Percentiles rank a stretch among this genome's conserved stretches.
Evolutionary conservation across 164 flowering plant genomes (phyloP).

Genomic region (Vitis riparia): DNA sequence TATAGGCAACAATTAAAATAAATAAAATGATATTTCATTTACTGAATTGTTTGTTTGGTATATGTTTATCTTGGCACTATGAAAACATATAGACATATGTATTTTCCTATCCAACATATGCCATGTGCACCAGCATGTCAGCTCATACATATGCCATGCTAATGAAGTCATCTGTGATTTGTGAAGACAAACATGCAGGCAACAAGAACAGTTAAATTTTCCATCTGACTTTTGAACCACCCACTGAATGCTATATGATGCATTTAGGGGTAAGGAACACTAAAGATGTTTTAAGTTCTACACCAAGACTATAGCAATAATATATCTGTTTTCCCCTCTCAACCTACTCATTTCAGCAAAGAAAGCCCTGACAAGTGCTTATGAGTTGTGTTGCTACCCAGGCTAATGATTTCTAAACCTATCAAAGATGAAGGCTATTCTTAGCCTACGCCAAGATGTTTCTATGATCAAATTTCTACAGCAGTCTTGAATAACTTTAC

Average conservation of each 20-base stretch:
- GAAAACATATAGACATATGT: too few relatives aligned
- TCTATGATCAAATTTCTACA: neutral
- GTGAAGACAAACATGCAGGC: neutral
- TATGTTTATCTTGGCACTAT: too few relatives aligned
- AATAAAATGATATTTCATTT: too few relatives aligned
- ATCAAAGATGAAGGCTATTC: conserved; percentile 32
- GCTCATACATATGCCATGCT: too few relatives aligned
- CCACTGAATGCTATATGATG: conserved; percentile 85
- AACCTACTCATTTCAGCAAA: conserved; percentile 49
- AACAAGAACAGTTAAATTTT: neutral
- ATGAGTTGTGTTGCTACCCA: neutral
- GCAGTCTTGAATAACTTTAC: neutral
- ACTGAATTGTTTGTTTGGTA: too few relatives aligned
- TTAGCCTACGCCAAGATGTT: conserved; percentile 64
- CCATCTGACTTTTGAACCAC: conserved; percentile 70
- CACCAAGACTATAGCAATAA: conserved; percentile 71
- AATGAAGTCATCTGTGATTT: too few relatives aligned
- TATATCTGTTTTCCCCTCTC: conserved; percentile 85
- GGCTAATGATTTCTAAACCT: neutral
- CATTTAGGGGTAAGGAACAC: conserved; percentile 70
- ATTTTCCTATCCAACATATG: too few relatives aligned
- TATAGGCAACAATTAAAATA: too few relatives aligned
- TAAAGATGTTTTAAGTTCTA: conserved; percentile 62
- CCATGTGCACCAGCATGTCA: too few relatives aligned
- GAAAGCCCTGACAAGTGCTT: neutral